Percentiles rank a stretch among this genome's conserved stretches.
Evolutionary conservation across 2,329 filamentous ascomycete genomes (phyloP).

Genomic region (Microdochium bolleyi): DNA sequence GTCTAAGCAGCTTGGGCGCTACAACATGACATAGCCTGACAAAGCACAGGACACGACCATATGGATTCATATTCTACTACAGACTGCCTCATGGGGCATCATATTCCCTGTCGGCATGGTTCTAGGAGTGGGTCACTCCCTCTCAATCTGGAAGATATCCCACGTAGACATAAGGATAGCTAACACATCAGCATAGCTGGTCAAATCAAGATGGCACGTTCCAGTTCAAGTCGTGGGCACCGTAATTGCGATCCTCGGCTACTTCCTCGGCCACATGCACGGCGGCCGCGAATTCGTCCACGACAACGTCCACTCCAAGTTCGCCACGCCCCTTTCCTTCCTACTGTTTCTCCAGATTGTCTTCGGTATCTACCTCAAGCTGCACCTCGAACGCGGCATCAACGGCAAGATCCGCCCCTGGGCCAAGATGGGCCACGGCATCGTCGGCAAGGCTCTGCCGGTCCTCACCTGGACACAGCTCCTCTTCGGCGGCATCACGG

Average conservation of each 20-base stretch:
- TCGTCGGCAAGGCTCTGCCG: slow-evolving; percentile 83
- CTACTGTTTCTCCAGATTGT: slow-evolving; percentile 69
- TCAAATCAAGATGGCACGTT: slow-evolving; percentile 89
- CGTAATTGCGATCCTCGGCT: slow-evolving; percentile 70
- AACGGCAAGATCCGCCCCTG: slow-evolving; percentile 68
- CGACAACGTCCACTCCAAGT: slow-evolving; percentile 70
- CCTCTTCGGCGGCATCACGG: slow-evolving; percentile 89
- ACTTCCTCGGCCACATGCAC: slow-evolving; percentile 87
- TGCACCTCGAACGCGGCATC: slow-evolving; percentile 81
- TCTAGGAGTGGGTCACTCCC: slow-evolving; percentile 58
- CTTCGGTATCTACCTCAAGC: slow-evolving; percentile 77
- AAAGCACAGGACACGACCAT: slow-evolving; percentile 61
- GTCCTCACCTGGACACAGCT: slow-evolving; percentile 87
- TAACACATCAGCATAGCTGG: slow-evolving; percentile 49
- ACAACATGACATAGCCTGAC: slow-evolving; percentile 21
- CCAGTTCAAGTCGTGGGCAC: slow-evolving; percentile 74
- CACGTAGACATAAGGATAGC: slow-evolving; percentile 7
- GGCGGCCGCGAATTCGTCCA: slow-evolving; percentile 76
- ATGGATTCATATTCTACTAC: slow-evolving; percentile 90
- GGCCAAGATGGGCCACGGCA: slow-evolving; percentile 65
- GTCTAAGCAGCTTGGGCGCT: not conserved
- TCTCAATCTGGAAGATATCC: not conserved
- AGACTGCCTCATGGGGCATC: slow-evolving; percentile 81
- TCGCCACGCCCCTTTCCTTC: slow-evolving; percentile 74
- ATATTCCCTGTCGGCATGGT: slow-evolving; percentile 96